Base-by-base conservation (phyloP, 495 filamentous ascomycete genomes). In the Daldinia grandis region DNA sequence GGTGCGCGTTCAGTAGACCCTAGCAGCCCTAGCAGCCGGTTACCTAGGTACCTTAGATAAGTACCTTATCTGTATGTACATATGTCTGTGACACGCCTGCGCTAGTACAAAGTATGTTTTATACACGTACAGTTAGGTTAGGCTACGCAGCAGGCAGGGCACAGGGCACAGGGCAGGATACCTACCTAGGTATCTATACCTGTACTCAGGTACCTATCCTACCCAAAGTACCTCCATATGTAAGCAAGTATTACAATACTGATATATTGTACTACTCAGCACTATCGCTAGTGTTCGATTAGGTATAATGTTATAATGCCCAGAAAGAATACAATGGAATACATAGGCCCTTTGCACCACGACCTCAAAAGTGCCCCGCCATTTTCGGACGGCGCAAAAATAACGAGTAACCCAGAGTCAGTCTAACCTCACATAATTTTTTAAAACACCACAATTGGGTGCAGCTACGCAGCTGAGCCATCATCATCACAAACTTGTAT, bases 361-460 rank as follows among this genome's bases (percentile, higher is more conserved):
- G 37, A 57, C 54, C 10, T 53, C 55, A 40, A 59, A 57, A 62
- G 49, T 73, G 70, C 70, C 69, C 69, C 69, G 69, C 69, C 69
- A 73, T 68, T 73, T 72, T 66, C 33, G 51, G 61, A 68, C 51
- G 57, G 70, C 65, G 70, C 70, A 73, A 73, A 73, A 72, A 72
- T 68, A 72, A 69, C 65, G 65, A 64, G 65, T 68, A 68, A 56
- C 64, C 64, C 60, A 68, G 51, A 35, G 50, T 31, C 30, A 62
- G 63, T 63, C 49, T 62, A 72, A 72, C 69, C 49, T 73, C 64
- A 68, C 63, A 71, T 71, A 59, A 71, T 62, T 71, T 71, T 64
- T 55, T 47, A 62, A 47, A 53, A n/a, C 61, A 73, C 65, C 70
- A 68, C 61, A 69, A 73, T 73, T 73, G 70, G 70, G 62, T 73